A percentile compares a stretch with the other conserved stretches of the same genome.
Evolutionary conservation across 257 asterid species (phyloP).

Genomic region (Solanum megistacrolobum): DNA sequence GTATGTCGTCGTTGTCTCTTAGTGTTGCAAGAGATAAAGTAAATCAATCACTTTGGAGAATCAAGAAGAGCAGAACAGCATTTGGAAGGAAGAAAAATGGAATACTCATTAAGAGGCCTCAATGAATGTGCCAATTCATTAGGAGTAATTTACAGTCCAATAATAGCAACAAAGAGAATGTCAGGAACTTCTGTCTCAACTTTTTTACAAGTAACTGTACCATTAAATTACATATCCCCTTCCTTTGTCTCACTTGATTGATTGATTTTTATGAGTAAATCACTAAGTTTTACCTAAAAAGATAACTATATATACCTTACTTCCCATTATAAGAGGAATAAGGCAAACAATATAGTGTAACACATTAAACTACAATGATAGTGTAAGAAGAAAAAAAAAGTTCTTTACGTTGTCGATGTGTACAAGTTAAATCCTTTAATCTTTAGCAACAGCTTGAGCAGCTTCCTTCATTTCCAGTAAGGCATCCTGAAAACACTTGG

Average conservation of each 20-base stretch:
- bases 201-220: background rate
- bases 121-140: background rate
- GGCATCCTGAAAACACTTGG: conserved; percentile 57
- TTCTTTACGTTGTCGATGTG: background rate
- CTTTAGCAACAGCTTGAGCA: conserved; percentile 15
- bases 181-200: background rate
- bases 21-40: background rate
- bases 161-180: background rate
- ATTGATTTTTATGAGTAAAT: background rate
- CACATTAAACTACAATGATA: background rate
- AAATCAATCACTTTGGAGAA: background rate
- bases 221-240: background rate
- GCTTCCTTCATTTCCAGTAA: conserved; percentile 52
- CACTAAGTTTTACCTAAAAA: background rate
- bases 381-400: background rate
- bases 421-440: background rate
- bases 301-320: background rate
- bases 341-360: background rate
- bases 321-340: background rate
- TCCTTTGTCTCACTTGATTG: background rate
- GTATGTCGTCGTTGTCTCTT: background rate
- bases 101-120: background rate
- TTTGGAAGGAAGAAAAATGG: background rate
- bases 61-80: background rate
- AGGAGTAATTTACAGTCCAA: background rate